Conservation (phyloP, 2,329 filamentous ascomycete species). For the Phoma sp. region DNA sequence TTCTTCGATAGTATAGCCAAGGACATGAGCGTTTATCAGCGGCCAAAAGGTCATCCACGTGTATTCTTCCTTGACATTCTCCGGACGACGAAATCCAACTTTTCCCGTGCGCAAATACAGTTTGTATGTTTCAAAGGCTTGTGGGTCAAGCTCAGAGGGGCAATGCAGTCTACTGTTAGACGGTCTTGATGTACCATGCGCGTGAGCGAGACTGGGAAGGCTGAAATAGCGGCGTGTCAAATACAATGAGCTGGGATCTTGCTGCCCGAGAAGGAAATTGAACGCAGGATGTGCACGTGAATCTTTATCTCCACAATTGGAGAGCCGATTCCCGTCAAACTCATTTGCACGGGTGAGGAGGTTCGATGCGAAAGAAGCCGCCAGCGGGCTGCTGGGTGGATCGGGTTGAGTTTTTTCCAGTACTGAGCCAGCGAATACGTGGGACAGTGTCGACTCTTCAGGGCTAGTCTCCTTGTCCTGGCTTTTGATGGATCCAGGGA, state of each 20-base stretch:
- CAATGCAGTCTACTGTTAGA: not conserved
- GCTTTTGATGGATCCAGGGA: not conserved
- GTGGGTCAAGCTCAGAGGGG: constrained; percentile 1
- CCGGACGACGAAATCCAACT: not conserved
- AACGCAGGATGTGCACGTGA: not conserved
- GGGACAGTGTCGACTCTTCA: not conserved
- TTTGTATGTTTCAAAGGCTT: not conserved
- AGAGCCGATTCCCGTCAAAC: no score
- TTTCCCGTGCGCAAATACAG: not conserved
- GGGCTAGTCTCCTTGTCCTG: not conserved
- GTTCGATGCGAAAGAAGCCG: not conserved
- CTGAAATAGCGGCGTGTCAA: constrained; percentile 1
- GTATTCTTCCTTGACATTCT: not conserved
- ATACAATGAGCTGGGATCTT: not conserved
- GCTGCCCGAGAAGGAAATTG: not conserved
- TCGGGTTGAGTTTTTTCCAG: no score
- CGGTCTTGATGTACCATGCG: not conserved
- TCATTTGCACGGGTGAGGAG: no score
- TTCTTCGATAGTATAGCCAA: not conserved
- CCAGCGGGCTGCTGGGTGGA: not conserved
- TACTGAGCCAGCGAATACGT: no score
- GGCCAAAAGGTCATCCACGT: not conserved
- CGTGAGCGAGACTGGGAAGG: not conserved
- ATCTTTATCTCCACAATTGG: not conserved
- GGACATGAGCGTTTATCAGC: not conserved